phyloP scores from a whole-genome alignment of 2,329 filamentous ascomycete genomes.

The Blumeriella jaapii region DNA sequence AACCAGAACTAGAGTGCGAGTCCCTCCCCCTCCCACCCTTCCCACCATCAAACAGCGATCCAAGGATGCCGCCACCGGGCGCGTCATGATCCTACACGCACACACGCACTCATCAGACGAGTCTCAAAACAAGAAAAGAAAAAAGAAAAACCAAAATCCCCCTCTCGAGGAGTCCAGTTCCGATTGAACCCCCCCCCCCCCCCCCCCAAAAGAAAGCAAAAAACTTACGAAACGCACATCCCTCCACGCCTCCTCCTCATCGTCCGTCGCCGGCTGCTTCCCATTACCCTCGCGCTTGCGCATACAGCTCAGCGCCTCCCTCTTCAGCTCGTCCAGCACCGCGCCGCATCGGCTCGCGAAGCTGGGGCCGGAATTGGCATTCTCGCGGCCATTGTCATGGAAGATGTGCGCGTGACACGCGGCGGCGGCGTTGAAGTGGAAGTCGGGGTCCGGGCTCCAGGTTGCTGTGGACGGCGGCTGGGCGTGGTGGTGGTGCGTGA shows the following conservation, averaged over 20 bases:
- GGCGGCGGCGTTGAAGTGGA: constrained; percentile 11
- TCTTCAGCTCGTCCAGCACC: constrained; percentile 6
- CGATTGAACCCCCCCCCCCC: too few species aligned
- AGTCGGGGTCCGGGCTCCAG: too few species aligned
- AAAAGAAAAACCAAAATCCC: background rate
- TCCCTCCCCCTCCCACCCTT: too few species aligned
- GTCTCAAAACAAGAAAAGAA: background rate
- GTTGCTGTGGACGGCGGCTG: constrained; percentile 1
- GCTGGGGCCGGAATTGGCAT: too few species aligned
- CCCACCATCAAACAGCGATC: constrained; percentile 6
- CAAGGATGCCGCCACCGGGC: constrained; percentile 4
- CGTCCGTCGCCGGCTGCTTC: background rate
- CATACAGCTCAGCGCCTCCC: constrained; percentile 7
- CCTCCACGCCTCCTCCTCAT: constrained; percentile 6
- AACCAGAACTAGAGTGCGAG: too few species aligned
- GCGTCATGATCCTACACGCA: constrained; percentile 6
- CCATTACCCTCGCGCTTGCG: constrained; percentile 1
- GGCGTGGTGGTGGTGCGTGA: constrained; percentile 26
- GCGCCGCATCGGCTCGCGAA: constrained; percentile 8
- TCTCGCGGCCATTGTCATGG: constrained; percentile 26
- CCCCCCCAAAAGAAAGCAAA: too few species aligned
- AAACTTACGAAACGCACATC: constrained; percentile 10
- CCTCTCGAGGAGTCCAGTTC: too few species aligned
- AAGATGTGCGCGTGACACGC: constrained; percentile 26
- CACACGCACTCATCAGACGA: too few species aligned